Percentiles rank a stretch among this genome's conserved stretches.
These are phyloP conservation scores for Podaxis mareebaensis DNA, from an alignment of 768 basidiomycete species.

Conservation along the genomic window DNA sequence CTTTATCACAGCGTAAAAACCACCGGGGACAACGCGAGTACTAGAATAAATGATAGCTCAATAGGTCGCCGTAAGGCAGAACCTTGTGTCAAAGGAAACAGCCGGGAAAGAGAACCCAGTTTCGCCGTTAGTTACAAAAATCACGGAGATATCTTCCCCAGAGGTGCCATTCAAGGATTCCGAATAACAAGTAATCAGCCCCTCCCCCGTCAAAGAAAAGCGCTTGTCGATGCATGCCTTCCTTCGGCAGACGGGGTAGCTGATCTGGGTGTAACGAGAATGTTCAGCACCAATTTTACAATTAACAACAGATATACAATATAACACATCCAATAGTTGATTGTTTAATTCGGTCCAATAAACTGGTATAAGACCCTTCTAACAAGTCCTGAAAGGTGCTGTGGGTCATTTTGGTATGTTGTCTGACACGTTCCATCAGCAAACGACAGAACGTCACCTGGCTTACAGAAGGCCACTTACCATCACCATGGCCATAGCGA, in stretches of 20 bases:
- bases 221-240: neutral
- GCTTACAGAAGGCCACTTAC: constrained; percentile 35
- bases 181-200: too few relatives aligned
- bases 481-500: constrained; percentile 90
- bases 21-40: too few relatives aligned
- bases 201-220: neutral
- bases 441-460: neutral
- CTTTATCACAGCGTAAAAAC: too few relatives aligned
- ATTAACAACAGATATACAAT: neutral
- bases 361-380: constrained; percentile 85
- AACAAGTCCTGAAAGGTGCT: constrained; percentile 80
- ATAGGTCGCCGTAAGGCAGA: too few relatives aligned
- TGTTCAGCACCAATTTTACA: neutral
- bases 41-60: too few relatives aligned
- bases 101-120: too few relatives aligned
- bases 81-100: too few relatives aligned
- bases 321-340: neutral
- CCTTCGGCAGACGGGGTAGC: neutral
- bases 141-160: too few relatives aligned
- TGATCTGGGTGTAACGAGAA: neutral
- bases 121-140: too few relatives aligned
- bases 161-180: too few relatives aligned
- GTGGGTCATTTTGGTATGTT: constrained; percentile 82
- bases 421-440: constrained; percentile 41
- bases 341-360: constrained; percentile 74